These are phyloP conservation scores for Globisporangium paroecandrum DNA, from an alignment of 352 stramenopile genomes.

Conservation along the genomic window DNA sequence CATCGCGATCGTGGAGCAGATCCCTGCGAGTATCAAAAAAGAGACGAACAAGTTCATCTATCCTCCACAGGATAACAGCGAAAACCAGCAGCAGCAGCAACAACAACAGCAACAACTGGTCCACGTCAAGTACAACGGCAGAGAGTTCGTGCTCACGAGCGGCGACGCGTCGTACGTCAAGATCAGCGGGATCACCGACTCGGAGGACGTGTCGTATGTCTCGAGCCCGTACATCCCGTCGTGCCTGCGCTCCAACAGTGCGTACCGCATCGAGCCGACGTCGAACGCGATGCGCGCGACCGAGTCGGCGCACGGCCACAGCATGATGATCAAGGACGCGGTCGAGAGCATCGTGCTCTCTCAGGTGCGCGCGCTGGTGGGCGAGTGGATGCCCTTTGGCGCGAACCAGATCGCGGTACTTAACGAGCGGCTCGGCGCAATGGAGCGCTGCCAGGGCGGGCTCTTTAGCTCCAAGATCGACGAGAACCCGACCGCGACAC, in stretches of 20 bases:
- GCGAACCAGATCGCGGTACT: constrained; percentile 96
- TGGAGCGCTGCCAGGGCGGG: constrained; percentile 94
- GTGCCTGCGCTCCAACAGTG: constrained; percentile 92
- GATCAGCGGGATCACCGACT: constrained; percentile 93
- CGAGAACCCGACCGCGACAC: constrained; percentile 73
- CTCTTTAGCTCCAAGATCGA: constrained; percentile 96
- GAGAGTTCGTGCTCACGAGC: constrained; percentile 65
- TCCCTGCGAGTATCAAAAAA: constrained; percentile 73
- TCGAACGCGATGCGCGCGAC: constrained; percentile 92
- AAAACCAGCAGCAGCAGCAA: neutral
- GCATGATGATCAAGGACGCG: constrained; percentile 92
- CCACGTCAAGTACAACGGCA: constrained; percentile 56
- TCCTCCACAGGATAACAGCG: constrained; percentile 17
- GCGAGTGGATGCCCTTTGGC: constrained; percentile 97
- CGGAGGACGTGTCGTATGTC: constrained; percentile 97
- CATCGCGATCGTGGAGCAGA: constrained; percentile 84
- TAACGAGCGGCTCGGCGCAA: constrained; percentile 95
- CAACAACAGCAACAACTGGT: constrained; percentile 24
- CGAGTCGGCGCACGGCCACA: constrained; percentile 84
- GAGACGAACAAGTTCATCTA: constrained; percentile 55
- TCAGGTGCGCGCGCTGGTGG: constrained; percentile 94
- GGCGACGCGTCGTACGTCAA: constrained; percentile 83
- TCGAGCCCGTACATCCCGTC: constrained; percentile 95
- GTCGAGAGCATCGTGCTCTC: constrained; percentile 95
- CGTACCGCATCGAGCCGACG: constrained; percentile 86